Percentiles rank a stretch among this genome's conserved stretches.
Conservation (phyloP, 139 green algal species). For the Trebouxia sp. region DNA sequence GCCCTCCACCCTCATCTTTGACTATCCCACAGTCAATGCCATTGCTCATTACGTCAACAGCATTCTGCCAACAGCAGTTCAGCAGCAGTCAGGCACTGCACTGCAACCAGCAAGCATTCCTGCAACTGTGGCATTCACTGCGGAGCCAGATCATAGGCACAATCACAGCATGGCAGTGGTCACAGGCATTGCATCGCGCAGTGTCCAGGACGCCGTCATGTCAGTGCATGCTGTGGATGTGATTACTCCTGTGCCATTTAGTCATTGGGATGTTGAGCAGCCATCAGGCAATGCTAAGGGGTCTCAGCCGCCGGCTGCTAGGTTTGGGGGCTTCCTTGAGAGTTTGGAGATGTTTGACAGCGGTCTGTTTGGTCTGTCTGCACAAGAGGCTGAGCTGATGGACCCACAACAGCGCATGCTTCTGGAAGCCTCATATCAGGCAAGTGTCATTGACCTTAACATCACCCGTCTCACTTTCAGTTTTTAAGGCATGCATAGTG, state of each 20-base stretch:
- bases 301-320: slow-evolving; percentile 19
- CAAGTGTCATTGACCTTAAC: no score
- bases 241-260: slow-evolving; percentile 48
- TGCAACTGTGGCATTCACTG: background rate
- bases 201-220: background rate
- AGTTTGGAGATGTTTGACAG: slow-evolving; percentile 61
- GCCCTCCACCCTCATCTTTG: slow-evolving; percentile 83
- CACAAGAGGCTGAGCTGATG: slow-evolving; percentile 62
- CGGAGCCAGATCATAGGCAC: background rate
- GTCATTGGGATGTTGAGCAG: slow-evolving; percentile 58
- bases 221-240: slow-evolving; percentile 39
- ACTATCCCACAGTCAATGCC: slow-evolving; percentile 74
- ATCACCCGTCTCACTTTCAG: no score
- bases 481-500: no score
- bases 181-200: background rate
- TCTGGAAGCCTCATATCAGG: slow-evolving; percentile 27
- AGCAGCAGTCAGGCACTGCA: background rate
- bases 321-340: slow-evolving; percentile 47
- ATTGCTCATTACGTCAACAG: slow-evolving; percentile 52
- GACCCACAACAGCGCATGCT: slow-evolving; percentile 47
- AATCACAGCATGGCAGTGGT: background rate
- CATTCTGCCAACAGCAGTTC: background rate
- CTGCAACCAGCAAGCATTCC: background rate
- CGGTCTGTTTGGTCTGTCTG: slow-evolving; percentile 48
- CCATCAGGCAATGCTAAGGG: background rate